phyloP scores from a whole-genome alignment of 2,329 filamentous ascomycete genomes.

The Colletotrichum musicola region DNA sequence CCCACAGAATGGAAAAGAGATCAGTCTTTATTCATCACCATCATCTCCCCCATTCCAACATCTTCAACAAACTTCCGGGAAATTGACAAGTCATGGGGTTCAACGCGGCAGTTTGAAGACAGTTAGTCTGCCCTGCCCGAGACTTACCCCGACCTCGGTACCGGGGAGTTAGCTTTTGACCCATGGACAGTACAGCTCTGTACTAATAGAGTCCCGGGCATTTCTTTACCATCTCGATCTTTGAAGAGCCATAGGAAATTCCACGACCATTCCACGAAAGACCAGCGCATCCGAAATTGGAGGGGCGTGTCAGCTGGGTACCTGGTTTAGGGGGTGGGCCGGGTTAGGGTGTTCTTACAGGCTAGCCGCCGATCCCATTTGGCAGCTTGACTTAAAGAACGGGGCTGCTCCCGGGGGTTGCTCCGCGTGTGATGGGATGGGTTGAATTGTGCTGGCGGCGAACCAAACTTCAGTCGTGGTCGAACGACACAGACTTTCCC shows the following conservation, averaged over 20 bases:
- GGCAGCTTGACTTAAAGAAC: background rate
- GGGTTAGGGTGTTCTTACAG: background rate
- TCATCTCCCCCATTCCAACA: background rate
- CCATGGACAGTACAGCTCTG: background rate
- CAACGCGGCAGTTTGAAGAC: background rate
- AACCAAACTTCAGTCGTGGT: too few relatives aligned
- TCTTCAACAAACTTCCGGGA: background rate
- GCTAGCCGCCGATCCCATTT: constrained; percentile 17
- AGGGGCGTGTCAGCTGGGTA: constrained; percentile 25
- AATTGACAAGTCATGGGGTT: background rate
- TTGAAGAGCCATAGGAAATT: background rate
- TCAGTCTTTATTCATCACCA: too few relatives aligned
- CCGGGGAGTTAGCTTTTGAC: background rate
- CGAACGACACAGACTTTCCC: too few relatives aligned
- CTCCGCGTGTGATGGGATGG: background rate
- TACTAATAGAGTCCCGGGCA: background rate
- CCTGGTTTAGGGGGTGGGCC: constrained; percentile 8
- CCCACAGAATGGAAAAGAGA: background rate
- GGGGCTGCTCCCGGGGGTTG: constrained; percentile 12
- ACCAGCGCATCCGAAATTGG: constrained; percentile 11
- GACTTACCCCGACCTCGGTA: background rate
- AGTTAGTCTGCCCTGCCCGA: background rate
- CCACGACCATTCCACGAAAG: background rate
- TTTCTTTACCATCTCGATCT: background rate
- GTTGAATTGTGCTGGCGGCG: background rate